Evolutionary conservation across 1,139 yeast genomes (phyloP).

Genomic region (Kodamaea arcana): DNA sequence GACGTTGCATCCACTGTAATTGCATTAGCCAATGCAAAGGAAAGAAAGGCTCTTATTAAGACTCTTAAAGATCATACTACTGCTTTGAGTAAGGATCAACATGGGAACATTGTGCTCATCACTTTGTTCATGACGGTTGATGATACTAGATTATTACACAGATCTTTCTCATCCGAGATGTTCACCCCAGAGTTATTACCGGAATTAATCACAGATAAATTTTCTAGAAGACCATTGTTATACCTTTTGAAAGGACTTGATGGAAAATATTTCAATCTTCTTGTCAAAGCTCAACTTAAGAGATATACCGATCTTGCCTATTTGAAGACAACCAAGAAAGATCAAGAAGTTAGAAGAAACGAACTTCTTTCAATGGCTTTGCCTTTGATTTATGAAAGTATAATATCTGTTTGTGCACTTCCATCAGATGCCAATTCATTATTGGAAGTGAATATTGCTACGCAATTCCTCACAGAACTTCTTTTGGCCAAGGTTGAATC

Average conservation of each 20-base stretch:
- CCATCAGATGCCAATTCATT: conserved; percentile 21
- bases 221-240: conserved; percentile 84
- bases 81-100: conserved; percentile 76
- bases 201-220: conserved; percentile 63
- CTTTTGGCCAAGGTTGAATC: conserved; percentile 51
- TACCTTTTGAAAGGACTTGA: conserved; percentile 77
- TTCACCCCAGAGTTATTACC: conserved; percentile 52
- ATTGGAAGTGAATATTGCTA: conserved; percentile 68
- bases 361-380: conserved; percentile 67
- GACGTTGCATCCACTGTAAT: conserved; percentile 82
- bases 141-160: conserved; percentile 81
- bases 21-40: conserved; percentile 86
- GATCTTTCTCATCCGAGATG: conserved; percentile 62
- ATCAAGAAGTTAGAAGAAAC: conserved; percentile 65
- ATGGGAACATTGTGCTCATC: conserved; percentile 78
- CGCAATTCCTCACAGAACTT: conserved; percentile 78
- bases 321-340: conserved; percentile 77
- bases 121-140: conserved; percentile 84
- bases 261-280: conserved; percentile 78
- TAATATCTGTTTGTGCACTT: conserved; percentile 6
- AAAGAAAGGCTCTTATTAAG: conserved; percentile 75
- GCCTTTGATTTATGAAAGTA: conserved; percentile 58
- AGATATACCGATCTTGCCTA: conserved; percentile 63
- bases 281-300: conserved; percentile 54
- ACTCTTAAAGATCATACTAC: conserved; percentile 69